Evolutionary conservation across 176 grass and related monocot genomes (phyloP).

Genomic region (Poa annua): DNA sequence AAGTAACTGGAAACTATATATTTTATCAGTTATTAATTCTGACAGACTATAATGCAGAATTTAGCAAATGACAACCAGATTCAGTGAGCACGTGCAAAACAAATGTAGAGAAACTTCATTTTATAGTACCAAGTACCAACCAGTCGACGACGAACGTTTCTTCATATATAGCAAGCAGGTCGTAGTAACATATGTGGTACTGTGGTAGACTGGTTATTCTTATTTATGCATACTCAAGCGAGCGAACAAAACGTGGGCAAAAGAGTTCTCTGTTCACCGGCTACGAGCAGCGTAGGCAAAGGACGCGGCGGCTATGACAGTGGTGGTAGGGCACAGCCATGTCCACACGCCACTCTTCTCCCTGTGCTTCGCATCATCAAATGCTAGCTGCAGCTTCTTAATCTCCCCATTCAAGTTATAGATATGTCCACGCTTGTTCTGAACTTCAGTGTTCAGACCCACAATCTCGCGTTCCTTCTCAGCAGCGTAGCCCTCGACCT

Average conservation of each 20-base stretch:
- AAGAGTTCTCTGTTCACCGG: slow-evolving; percentile 56
- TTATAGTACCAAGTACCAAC: slow-evolving; percentile 2
- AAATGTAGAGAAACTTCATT: slow-evolving; percentile 36
- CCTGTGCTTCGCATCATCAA: slow-evolving; percentile 45
- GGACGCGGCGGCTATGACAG: slow-evolving; percentile 67
- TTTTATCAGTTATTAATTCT: not conserved
- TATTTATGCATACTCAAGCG: slow-evolving; percentile 43
- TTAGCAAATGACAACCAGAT: not conserved
- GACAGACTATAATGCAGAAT: not conserved
- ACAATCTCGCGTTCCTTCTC: slow-evolving; percentile 38
- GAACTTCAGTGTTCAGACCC: slow-evolving; percentile 31
- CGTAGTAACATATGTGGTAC: slow-evolving; percentile 22
- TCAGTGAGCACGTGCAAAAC: slow-evolving; percentile 2
- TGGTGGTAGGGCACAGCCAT: slow-evolving; percentile 64
- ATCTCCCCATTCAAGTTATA: slow-evolving; percentile 48
- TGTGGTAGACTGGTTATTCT: slow-evolving; percentile 41
- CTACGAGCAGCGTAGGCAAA: slow-evolving; percentile 63
- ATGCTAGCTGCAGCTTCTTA: slow-evolving; percentile 52
- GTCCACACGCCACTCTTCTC: slow-evolving; percentile 46
- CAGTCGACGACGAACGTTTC: not conserved
- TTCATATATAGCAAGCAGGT: slow-evolving; percentile 24
- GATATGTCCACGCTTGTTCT: slow-evolving; percentile 21
- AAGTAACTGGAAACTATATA: not conserved
- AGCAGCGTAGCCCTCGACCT: slow-evolving; percentile 34
- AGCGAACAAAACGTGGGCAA: slow-evolving; percentile 31